phyloP scores from a whole-genome alignment of 1,284 basidiomycete species.

The Trichosporon coremiiforme region DNA sequence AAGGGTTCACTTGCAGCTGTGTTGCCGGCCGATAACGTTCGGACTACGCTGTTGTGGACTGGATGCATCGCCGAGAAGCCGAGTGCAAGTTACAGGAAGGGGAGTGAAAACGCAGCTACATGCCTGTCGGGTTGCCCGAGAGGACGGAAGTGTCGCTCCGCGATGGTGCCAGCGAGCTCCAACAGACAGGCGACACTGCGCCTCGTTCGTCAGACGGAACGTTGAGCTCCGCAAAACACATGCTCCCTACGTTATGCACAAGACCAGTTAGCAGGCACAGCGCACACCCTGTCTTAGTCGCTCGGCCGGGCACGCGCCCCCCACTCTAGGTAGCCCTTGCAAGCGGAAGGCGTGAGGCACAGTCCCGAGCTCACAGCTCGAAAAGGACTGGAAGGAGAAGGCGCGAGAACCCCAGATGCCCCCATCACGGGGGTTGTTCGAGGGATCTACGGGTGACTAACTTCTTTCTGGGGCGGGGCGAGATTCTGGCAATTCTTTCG shows the following conservation, averaged over 20 bases:
- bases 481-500: not conserved
- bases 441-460: conserved; percentile 8
- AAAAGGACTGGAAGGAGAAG: not conserved
- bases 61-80: not conserved
- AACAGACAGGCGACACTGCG: not conserved
- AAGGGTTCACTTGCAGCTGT: not conserved
- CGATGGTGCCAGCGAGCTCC: not conserved
- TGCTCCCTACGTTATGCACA: no score
- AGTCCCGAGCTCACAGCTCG: not conserved
- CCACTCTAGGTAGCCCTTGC: no score
- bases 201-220: not conserved
- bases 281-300: not conserved
- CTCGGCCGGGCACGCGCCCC: not conserved
- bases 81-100: not conserved
- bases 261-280: no score
- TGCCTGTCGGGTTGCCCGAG: not conserved
- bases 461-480: not conserved
- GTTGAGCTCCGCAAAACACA: no score
- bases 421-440: not conserved
- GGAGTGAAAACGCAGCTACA: not conserved
- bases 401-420: no score
- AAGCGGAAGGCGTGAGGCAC: not conserved
- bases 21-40: not conserved
- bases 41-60: not conserved
- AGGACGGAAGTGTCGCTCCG: not conserved